phyloP scores from a whole-genome alignment of 768 basidiomycete species.

The Lentinula edodes region DNA sequence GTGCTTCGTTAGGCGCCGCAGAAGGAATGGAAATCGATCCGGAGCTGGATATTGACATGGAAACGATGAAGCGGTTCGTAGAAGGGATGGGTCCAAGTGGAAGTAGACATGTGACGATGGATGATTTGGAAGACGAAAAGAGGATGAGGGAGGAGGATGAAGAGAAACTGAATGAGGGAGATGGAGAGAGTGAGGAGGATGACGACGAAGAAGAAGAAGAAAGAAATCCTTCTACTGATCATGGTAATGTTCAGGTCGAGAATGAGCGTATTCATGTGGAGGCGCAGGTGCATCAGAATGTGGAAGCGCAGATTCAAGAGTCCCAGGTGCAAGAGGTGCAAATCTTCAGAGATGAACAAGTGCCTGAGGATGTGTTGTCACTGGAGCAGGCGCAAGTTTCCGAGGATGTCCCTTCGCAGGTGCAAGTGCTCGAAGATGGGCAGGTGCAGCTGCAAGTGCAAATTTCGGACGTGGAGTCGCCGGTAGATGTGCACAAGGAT shows the following conservation, averaged over 20 bases:
- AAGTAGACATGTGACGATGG: slow-evolving; percentile 50
- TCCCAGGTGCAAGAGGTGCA: no score
- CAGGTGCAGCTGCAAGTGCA: background rate
- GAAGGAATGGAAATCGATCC: slow-evolving; percentile 65
- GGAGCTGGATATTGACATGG: slow-evolving; percentile 41
- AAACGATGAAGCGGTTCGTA: slow-evolving; percentile 51
- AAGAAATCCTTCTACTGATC: slow-evolving; percentile 27
- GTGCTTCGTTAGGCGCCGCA: slow-evolving; percentile 21
- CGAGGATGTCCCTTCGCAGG: no score
- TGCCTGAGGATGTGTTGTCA: no score
- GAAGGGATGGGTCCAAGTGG: slow-evolving; percentile 43
- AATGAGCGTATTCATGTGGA: slow-evolving; percentile 12
- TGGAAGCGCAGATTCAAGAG: no score
- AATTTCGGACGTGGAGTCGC: background rate
- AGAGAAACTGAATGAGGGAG: slow-evolving; percentile 9
- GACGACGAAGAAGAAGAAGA: slow-evolving; percentile 32
- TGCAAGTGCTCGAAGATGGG: background rate
- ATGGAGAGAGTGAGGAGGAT: slow-evolving; percentile 21
- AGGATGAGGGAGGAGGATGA: slow-evolving; percentile 44
- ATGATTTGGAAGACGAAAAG: slow-evolving; percentile 56
- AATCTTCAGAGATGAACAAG: no score
- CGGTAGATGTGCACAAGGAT: background rate
- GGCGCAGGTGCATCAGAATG: no score
- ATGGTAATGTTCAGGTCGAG: slow-evolving; percentile 28
- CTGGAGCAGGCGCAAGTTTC: no score